Conservation (phyloP, 257 asterid species). For the Rubia yunnanensis region DNA sequence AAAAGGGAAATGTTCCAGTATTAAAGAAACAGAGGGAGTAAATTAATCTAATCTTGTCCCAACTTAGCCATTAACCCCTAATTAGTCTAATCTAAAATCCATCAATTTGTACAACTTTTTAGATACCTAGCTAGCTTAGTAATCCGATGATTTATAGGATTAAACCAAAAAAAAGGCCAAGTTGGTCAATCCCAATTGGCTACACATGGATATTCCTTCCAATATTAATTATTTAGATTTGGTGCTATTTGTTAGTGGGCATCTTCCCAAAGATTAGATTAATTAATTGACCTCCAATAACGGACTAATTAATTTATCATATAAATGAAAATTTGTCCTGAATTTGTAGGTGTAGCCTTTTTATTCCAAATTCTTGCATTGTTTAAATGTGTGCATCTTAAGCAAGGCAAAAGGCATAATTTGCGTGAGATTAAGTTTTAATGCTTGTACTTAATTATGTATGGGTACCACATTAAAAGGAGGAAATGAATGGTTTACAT, state of each 20-base stretch:
- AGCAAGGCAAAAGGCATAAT: conserved; percentile 16
- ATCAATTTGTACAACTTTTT: not conserved
- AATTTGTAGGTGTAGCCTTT: conserved; percentile 9
- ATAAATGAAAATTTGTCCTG: not conserved
- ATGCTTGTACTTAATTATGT: too few species aligned
- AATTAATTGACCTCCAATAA: not conserved
- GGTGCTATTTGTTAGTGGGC: conserved; percentile 29
- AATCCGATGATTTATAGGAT: conserved; percentile 16
- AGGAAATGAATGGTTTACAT: not conserved
- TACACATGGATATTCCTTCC: conserved; percentile 34
- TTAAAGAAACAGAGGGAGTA: too few species aligned
- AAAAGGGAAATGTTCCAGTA: too few species aligned
- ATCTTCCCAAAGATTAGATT: conserved; percentile 27
- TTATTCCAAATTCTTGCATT: conserved; percentile 10
- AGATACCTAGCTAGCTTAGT: conserved; percentile 12
- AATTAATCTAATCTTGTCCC: conserved; percentile 8
- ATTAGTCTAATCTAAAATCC: not conserved
- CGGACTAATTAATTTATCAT: not conserved
- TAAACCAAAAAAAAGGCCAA: conserved; percentile 11
- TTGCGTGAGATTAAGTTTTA: not conserved
- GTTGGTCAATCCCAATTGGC: conserved; percentile 27
- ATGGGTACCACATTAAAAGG: too few species aligned
- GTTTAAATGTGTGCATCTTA: conserved; percentile 2
- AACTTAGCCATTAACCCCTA: conserved; percentile 11
- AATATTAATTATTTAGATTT: conserved; percentile 5